Evolutionary conservation across 352 stramenopile species (phyloP).

Genomic region (Phytopythium aichiense): DNA sequence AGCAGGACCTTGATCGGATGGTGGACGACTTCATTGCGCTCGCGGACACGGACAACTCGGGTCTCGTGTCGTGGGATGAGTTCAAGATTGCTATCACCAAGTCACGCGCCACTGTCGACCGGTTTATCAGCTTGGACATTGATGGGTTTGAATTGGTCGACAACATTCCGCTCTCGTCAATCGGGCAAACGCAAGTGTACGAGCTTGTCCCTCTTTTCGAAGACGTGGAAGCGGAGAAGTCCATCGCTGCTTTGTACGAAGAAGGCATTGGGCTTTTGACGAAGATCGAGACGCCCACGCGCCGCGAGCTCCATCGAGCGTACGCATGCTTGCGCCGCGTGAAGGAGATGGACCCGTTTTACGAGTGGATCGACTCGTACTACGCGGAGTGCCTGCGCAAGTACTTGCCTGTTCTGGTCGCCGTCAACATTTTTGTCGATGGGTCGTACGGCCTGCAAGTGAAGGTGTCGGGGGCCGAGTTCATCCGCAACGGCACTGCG

Average conservation of each 20-base stretch:
- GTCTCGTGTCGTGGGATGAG: slow-evolving; percentile 81
- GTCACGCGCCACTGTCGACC: slow-evolving; percentile 58
- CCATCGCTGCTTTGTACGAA: slow-evolving; percentile 66
- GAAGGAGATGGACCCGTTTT: slow-evolving; percentile 59
- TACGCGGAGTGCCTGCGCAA: slow-evolving; percentile 57
- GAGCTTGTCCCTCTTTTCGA: slow-evolving; percentile 72
- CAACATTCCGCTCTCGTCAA: slow-evolving; percentile 56
- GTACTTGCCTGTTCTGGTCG: slow-evolving; percentile 70
- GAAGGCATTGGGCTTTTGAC: slow-evolving; percentile 61
- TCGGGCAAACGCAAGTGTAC: slow-evolving; percentile 75
- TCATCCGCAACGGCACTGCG: slow-evolving; percentile 73
- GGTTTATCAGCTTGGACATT: slow-evolving; percentile 74
- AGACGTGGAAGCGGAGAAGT: slow-evolving; percentile 65
- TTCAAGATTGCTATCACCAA: slow-evolving; percentile 84
- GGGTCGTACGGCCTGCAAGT: slow-evolving; percentile 76
- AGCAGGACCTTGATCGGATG: slow-evolving; percentile 46
- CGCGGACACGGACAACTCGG: slow-evolving; percentile 74
- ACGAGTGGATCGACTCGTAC: slow-evolving; percentile 87
- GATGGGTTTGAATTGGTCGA: slow-evolving; percentile 68
- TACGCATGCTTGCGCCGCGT: slow-evolving; percentile 73
- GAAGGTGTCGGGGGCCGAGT: slow-evolving; percentile 61
- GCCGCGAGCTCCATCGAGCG: slow-evolving; percentile 59
- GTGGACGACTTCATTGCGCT: slow-evolving; percentile 80
- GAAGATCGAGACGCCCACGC: slow-evolving; percentile 50
- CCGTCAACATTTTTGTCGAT: slow-evolving; percentile 67